Conservation (phyloP, 495 filamentous ascomycete species). For the Evernia prunastri region DNA sequence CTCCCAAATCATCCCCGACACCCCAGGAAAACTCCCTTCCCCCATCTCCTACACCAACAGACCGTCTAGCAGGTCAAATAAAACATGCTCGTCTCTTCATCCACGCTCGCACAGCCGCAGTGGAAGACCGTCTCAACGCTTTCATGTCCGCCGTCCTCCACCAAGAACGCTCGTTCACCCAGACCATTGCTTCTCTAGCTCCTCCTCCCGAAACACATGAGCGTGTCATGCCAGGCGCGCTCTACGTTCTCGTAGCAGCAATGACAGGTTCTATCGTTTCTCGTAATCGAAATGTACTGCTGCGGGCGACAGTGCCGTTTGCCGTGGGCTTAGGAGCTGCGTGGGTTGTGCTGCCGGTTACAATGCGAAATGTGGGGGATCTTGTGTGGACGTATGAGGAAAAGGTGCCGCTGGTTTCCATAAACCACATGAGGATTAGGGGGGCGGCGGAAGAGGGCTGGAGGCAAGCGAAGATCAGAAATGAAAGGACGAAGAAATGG, state of each 20-base stretch:
- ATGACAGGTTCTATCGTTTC: conserved; percentile 89
- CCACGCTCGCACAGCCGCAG: conserved; percentile 60
- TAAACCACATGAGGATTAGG: conserved; percentile 63
- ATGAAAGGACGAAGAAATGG: conserved; percentile 59
- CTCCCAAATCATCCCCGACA: conserved; percentile 35
- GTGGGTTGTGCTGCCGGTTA: conserved; percentile 67
- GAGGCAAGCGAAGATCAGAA: conserved; percentile 64
- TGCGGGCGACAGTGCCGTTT: conserved; percentile 64
- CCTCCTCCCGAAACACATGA: conserved; percentile 77
- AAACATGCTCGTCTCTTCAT: conserved; percentile 72
- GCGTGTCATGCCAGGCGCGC: conserved; percentile 70
- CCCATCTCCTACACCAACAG: conserved; percentile 69
- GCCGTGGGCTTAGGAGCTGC: conserved; percentile 67
- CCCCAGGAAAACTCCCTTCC: conserved; percentile 31
- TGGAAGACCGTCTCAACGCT: conserved; percentile 71
- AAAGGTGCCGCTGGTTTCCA: conserved; percentile 67
- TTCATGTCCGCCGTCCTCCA: conserved; percentile 66
- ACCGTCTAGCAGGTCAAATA: conserved; percentile 81
- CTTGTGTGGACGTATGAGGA: conserved; percentile 87
- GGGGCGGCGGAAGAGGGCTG: conserved; percentile 61
- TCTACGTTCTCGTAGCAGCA: conserved; percentile 85
- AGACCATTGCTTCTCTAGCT: conserved; percentile 77
- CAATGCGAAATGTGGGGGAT: conserved; percentile 76
- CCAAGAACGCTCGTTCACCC: conserved; percentile 69
- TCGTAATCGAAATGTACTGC: conserved; percentile 73